Conservation (phyloP, 176 grass and related monocot genomes). For the Lolium rigidum region DNA sequence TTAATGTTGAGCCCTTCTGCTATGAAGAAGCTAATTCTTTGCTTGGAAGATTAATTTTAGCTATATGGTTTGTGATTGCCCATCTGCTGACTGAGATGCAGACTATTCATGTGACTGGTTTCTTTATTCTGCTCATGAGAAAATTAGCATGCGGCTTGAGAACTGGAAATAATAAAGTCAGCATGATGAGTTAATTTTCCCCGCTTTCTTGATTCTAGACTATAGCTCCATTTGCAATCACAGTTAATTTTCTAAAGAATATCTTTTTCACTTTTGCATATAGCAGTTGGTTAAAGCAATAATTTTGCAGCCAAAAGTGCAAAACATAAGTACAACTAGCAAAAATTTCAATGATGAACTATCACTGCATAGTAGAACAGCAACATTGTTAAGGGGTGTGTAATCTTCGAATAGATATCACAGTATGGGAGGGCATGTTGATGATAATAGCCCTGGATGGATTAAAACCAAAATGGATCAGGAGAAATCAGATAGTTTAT, state of each 20-base stretch:
- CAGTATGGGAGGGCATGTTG: background rate
- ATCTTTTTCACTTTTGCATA: background rate
- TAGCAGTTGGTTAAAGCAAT: background rate
- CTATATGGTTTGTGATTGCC: background rate
- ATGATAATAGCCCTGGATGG: background rate
- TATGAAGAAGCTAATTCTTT: conserved; percentile 6
- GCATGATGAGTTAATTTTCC: background rate
- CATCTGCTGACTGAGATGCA: background rate
- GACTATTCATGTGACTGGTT: background rate
- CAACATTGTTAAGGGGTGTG: background rate
- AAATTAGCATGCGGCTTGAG: background rate
- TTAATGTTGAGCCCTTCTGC: background rate
- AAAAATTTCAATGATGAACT: background rate
- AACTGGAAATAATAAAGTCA: background rate
- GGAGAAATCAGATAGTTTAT: conserved; percentile 8
- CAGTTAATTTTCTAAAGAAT: background rate
- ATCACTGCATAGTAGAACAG: background rate
- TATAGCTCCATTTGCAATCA: background rate
- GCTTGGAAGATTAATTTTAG: background rate
- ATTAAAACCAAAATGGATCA: conserved; percentile 10
- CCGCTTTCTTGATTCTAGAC: background rate
- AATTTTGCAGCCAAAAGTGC: background rate
- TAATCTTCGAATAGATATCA: background rate
- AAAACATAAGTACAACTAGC: background rate
- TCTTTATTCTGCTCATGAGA: background rate